phyloP scores from a whole-genome alignment of 495 filamentous ascomycete species.

The Aspergillus coremiiformis region DNA sequence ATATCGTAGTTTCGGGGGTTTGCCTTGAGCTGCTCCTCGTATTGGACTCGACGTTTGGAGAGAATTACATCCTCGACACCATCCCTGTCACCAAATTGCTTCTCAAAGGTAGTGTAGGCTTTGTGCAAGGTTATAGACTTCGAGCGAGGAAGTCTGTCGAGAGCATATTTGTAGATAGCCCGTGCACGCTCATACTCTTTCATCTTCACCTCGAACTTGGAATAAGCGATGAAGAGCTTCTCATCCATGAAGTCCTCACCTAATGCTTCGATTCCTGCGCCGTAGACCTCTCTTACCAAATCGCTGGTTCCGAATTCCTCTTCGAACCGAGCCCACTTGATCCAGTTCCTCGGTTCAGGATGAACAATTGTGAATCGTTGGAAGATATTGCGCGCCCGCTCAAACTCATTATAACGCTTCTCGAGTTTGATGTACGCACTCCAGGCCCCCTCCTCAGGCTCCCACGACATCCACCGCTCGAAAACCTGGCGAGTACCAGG shows the following conservation, averaged over 20 bases:
- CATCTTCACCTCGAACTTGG: constrained; percentile 83
- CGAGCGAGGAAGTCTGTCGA: constrained; percentile 83
- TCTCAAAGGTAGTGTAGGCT: constrained; percentile 94
- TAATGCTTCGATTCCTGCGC: constrained; percentile 77
- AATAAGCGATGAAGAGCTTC: constrained; percentile 86
- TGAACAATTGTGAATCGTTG: constrained; percentile 88
- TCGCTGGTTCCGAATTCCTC: constrained; percentile 90
- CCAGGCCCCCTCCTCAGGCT: constrained; percentile 95
- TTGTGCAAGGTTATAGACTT: constrained; percentile 82
- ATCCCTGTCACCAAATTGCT: constrained; percentile 90
- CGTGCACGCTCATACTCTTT: constrained; percentile 94
- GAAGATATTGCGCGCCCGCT: constrained; percentile 77
- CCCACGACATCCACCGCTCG: constrained; percentile 97
- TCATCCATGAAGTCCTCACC: constrained; percentile 97
- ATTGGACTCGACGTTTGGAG: constrained; percentile 88
- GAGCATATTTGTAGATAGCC: constrained; percentile 92
- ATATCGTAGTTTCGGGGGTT: constrained; percentile 91
- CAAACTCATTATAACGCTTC: constrained; percentile 87
- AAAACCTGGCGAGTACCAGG: constrained; percentile 91
- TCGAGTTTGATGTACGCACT: constrained; percentile 93
- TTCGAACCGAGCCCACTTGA: constrained; percentile 97
- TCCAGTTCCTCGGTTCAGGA: constrained; percentile 93
- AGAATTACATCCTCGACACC: constrained; percentile 93
- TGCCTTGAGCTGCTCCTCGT: constrained; percentile 88
- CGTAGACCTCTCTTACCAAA: constrained; percentile 86